A percentile compares a stretch with the other conserved stretches of the same genome.
These are phyloP conservation scores for Grosmannia clavigera DNA, from an alignment of 2,329 filamentous ascomycete genomes.

Conservation along the genomic window DNA sequence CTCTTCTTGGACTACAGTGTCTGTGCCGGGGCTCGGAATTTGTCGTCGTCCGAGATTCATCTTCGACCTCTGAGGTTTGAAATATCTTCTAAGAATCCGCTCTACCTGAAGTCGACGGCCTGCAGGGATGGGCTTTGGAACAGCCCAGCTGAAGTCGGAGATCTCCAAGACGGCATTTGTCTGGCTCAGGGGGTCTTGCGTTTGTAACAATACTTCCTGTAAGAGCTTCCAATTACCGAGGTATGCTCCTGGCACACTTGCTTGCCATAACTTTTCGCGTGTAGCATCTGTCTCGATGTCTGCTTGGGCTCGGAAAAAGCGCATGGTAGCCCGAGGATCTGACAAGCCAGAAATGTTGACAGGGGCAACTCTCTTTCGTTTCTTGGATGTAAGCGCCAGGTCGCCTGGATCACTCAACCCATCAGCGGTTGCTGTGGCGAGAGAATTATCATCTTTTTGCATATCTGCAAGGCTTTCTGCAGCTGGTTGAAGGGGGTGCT, in stretches of 20 bases:
- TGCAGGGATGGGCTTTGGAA: slow-evolving; percentile 19
- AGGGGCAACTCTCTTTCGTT: slow-evolving; percentile 19
- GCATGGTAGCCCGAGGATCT: neutral
- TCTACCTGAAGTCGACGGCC: slow-evolving; percentile 33
- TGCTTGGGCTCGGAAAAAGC: neutral
- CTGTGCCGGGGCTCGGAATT: neutral
- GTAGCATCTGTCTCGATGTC: neutral
- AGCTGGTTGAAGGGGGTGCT: neutral
- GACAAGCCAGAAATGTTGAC: slow-evolving; percentile 8
- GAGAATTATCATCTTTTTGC: neutral
- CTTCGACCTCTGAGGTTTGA: slow-evolving; percentile 14
- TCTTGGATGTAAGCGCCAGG: slow-evolving; percentile 7
- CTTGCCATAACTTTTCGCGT: slow-evolving; percentile 1
- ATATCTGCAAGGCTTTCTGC: neutral
- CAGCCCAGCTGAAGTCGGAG: slow-evolving; percentile 6
- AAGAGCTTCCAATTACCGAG: slow-evolving; percentile 22
- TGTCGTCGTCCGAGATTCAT: slow-evolving; percentile 8
- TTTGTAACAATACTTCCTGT: slow-evolving; percentile 5
- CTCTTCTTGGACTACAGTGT: slow-evolving; percentile 1
- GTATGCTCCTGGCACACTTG: slow-evolving; percentile 18
- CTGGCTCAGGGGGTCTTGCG: neutral
- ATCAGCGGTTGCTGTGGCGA: neutral
- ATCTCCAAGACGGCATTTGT: neutral
- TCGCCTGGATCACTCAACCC: neutral
- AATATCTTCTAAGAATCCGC: slow-evolving; percentile 25